A percentile compares a stretch with the other conserved stretches of the same genome.
Evolutionary conservation across 371 early-diverging fungal genomes (phyloP).

Genomic region (Mortierella sp.): DNA sequence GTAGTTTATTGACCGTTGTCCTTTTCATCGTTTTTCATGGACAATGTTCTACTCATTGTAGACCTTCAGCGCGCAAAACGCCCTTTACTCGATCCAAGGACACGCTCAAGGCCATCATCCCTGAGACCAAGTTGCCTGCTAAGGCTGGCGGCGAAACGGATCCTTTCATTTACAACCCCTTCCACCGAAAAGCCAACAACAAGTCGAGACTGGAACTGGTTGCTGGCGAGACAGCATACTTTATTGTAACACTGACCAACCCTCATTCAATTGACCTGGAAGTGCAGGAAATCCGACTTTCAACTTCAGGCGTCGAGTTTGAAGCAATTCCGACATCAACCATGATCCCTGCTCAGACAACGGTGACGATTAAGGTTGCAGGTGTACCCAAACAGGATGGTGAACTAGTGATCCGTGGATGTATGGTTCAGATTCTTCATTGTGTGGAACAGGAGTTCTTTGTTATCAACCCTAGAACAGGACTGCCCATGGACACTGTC

Average conservation of each 20-base stretch:
- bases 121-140: constrained; percentile 23
- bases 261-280: constrained; percentile 86
- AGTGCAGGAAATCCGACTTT: constrained; percentile 70
- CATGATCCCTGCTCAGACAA: constrained; percentile 74
- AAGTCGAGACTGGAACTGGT: constrained; percentile 59
- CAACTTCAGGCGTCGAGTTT: constrained; percentile 73
- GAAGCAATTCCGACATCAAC: constrained; percentile 65
- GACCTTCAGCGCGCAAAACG: constrained; percentile 56
- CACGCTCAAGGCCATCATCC: constrained; percentile 45
- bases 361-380: constrained; percentile 65
- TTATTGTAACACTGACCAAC: constrained; percentile 77
- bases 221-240: constrained; percentile 73
- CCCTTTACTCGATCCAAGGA: constrained; percentile 52
- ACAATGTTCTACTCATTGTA: constrained; percentile 6
- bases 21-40: too few relatives aligned
- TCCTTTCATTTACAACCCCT: constrained; percentile 85
- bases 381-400: constrained; percentile 74
- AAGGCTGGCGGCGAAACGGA: constrained; percentile 54
- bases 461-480: constrained; percentile 48
- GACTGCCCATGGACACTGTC: not conserved
- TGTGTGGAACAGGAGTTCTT: constrained; percentile 78
- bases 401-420: constrained; percentile 71
- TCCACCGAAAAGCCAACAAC: constrained; percentile 57
- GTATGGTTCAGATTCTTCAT: constrained; percentile 74
- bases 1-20: too few relatives aligned